These are phyloP conservation scores for Bifiguratus adelaidae DNA, from an alignment of 192 early-diverging fungal species.

Conservation along the genomic window DNA sequence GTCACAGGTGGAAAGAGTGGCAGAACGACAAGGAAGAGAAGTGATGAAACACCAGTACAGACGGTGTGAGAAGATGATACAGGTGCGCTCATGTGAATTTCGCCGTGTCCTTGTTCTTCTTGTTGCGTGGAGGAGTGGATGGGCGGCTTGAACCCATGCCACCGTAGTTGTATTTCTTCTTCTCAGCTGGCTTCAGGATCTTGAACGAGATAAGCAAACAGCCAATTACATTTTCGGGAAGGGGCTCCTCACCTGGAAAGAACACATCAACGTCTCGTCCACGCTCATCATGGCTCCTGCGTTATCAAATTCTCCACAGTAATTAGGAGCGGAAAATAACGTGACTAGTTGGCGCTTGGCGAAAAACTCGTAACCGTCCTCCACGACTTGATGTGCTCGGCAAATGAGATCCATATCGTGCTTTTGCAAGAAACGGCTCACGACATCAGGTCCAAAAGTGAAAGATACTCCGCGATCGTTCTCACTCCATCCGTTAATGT, in stretches of 20 bases:
- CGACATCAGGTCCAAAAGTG: constrained; percentile 96
- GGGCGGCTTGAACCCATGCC: too few relatives aligned
- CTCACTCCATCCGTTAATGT: constrained; percentile 90
- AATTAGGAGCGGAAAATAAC: constrained; percentile 94
- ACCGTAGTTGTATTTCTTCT: too few relatives aligned
- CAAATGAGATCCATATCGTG: constrained; percentile 97
- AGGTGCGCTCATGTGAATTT: too few relatives aligned
- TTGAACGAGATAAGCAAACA: constrained; percentile 7
- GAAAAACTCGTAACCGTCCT: constrained; percentile 99
- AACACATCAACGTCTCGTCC: constrained; percentile 77
- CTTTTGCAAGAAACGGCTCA: constrained; percentile 83
- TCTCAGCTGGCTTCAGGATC: constrained; percentile 96
- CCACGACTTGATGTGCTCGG: constrained; percentile 96
- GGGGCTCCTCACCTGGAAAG: constrained; percentile 54
- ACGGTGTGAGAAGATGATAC: too few relatives aligned
- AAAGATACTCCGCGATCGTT: constrained; percentile 95
- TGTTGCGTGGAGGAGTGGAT: too few relatives aligned
- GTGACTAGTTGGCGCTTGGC: constrained; percentile 94
- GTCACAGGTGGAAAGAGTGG: too few relatives aligned
- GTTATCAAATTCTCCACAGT: constrained; percentile 89
- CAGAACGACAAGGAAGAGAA: too few relatives aligned
- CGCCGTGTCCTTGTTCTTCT: too few relatives aligned
- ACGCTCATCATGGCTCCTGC: constrained; percentile 86
- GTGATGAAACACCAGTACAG: too few relatives aligned
- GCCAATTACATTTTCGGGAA: neutral